phyloP scores from a whole-genome alignment of 495 filamentous ascomycete species.

The Daldinia caldariorum region DNA sequence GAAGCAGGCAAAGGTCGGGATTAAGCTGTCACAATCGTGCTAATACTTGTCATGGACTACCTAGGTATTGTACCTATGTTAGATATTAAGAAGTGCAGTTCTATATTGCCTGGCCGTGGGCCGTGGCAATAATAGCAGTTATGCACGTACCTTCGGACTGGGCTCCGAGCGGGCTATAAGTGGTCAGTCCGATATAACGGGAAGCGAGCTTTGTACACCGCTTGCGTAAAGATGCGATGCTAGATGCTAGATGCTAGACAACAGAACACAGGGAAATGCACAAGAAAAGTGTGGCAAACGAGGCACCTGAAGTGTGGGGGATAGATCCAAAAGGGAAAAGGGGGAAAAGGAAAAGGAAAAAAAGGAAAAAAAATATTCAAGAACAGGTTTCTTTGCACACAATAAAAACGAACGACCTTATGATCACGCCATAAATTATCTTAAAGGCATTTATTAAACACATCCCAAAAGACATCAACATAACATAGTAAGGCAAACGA shows the following conservation, averaged over 20 bases:
- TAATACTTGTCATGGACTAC: constrained; percentile 5
- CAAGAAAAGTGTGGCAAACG: constrained; percentile 7
- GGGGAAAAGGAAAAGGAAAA: neutral
- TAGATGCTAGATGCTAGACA: neutral
- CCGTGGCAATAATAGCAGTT: neutral
- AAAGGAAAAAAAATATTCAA: neutral
- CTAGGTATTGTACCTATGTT: no score
- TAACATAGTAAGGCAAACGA: no score
- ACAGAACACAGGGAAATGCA: neutral
- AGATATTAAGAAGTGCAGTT: neutral
- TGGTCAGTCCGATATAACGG: constrained; percentile 13
- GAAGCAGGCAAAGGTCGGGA: neutral
- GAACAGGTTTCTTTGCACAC: no score
- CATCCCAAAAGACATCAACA: no score
- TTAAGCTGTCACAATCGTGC: constrained; percentile 5
- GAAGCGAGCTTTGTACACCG: constrained; percentile 26
- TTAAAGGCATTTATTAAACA: no score
- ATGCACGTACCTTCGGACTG: constrained; percentile 24
- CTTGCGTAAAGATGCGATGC: constrained; percentile 9
- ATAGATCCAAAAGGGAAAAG: neutral
- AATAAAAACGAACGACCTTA: no score
- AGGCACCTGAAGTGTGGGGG: constrained; percentile 6
- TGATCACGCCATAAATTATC: no score
- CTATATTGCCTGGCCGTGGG: neutral
- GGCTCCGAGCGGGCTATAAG: constrained; percentile 9